These are phyloP conservation scores for Sporisorium sorghi DNA, from an alignment of 1,284 basidiomycete genomes.

Conservation along the genomic window DNA sequence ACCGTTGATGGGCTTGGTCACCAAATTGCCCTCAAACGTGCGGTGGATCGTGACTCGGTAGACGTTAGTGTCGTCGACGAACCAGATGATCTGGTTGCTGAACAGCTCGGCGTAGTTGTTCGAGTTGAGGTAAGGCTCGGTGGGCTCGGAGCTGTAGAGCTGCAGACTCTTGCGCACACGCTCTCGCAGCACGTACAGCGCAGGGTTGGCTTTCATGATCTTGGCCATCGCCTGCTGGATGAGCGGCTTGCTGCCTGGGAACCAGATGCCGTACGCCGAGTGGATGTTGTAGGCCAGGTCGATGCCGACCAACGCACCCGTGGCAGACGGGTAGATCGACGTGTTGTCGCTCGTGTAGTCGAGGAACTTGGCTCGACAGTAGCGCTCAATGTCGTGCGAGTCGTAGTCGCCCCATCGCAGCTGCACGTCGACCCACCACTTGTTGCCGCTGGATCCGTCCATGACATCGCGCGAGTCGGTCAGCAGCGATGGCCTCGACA, in stretches of 20 bases:
- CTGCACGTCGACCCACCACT: slow-evolving; percentile 98
- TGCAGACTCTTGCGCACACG: slow-evolving; percentile 98
- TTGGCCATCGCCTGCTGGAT: slow-evolving; percentile 99
- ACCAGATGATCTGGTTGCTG: slow-evolving; percentile 99
- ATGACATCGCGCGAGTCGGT: slow-evolving; percentile 96
- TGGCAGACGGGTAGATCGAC: slow-evolving; percentile 98
- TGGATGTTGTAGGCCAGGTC: slow-evolving; percentile 97
- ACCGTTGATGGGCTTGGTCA: slow-evolving; percentile 99
- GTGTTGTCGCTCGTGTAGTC: slow-evolving; percentile 82
- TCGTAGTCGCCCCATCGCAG: slow-evolving; percentile 99
- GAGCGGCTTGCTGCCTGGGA: slow-evolving; percentile 97
- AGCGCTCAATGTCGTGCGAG: slow-evolving; percentile 81
- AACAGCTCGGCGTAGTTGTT: slow-evolving; percentile 96
- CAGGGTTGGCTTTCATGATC: slow-evolving; percentile 99
- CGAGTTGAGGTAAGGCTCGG: slow-evolving; percentile 97
- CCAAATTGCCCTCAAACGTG: slow-evolving; percentile 99
- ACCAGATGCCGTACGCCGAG: slow-evolving; percentile 99
- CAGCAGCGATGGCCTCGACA: slow-evolving; percentile 92
- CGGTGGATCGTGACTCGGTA: slow-evolving; percentile 99
- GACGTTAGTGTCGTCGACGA: slow-evolving; percentile 99
- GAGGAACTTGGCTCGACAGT: slow-evolving; percentile 97
- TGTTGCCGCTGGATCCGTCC: slow-evolving; percentile 96
- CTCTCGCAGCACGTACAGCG: slow-evolving; percentile 96
- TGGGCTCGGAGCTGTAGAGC: slow-evolving; percentile 98
- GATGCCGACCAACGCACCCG: slow-evolving; percentile 98